Evolutionary conservation across 2,329 filamentous ascomycete genomes (phyloP), one percentile per base, ranked within the genome.

Genomic region (Colletotrichum tofieldiae): DNA sequence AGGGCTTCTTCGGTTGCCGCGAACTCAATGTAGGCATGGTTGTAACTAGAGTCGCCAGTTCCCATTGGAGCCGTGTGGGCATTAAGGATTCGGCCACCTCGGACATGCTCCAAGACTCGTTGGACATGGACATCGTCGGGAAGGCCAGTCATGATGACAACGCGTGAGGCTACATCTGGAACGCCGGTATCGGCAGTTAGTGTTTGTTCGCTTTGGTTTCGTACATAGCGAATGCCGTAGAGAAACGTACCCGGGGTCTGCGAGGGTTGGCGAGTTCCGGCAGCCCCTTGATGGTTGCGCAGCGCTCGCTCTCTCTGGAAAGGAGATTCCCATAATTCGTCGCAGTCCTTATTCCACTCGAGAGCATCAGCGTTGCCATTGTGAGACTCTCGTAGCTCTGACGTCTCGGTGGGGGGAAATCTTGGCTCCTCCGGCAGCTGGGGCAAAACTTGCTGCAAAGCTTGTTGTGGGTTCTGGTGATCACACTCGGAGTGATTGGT

Each of bases 81-180:
- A 6, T 64, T 72, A 45, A 75, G 49, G 20, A 75, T 56, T 6
- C 37, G 51, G 20, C 71, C 72, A 4, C 71, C 71, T 6, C 67
- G 67, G 26, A 75, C 60, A 29, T 75, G 71, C 18, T 72, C 60
- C 23, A 75, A 41, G 32, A 74, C 54, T 16, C 49, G 49, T 35
- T 67, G 55, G 29, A 75, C 26, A 12, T 74, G 71, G 1, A 59
- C n/a, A 3, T 29, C 45, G 14, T 69, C 49, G 4, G 73, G 72
- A 29, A 75, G 39, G 11, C 65, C 62, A 45, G 67, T 58, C 45
- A 75, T 71, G 23, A 75, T 72, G 51, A 75, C 60, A 3, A 47
- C 56, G 3, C 72, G 67, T 26, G 64, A 75, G 5, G 56, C 37
- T 26, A 65, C 54, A n/a, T 70, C 70, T 72, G 54, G 39, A 18